Percentiles rank a stretch among this genome's conserved stretches.
These are phyloP conservation scores for Umbelopsis sp. DNA, from an alignment of 192 early-diverging fungal genomes.

Conservation along the genomic window DNA sequence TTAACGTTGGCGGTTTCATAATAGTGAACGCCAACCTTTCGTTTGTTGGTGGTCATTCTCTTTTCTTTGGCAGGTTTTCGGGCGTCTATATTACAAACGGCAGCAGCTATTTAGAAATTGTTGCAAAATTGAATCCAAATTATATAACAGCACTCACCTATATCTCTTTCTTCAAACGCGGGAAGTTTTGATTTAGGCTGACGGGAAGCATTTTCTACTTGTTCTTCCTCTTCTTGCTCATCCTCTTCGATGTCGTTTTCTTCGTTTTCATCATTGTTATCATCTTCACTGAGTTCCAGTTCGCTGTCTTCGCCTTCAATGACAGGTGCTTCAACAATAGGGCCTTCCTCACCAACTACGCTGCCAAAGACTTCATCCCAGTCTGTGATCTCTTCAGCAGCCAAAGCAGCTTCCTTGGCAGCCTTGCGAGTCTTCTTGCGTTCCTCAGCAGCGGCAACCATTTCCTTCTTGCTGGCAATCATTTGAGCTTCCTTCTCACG, in stretches of 20 bases:
- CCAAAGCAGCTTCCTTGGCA: constrained; percentile 35
- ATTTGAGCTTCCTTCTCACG: constrained; percentile 39
- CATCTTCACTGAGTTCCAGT: constrained; percentile 46
- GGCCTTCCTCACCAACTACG: constrained; percentile 67
- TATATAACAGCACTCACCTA: not conserved
- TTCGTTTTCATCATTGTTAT: constrained; percentile 35
- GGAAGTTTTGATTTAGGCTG: constrained; percentile 12
- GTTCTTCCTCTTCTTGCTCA: constrained; percentile 19
- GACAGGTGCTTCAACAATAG: constrained; percentile 38
- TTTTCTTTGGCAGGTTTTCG: constrained; percentile 60
- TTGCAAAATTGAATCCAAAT: not conserved
- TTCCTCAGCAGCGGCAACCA: constrained; percentile 49
- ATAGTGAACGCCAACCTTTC: constrained; percentile 87
- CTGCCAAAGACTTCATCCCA: constrained; percentile 91
- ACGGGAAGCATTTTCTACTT: not conserved
- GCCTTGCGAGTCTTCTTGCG: constrained; percentile 28
- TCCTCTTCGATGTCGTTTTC: constrained; percentile 33
- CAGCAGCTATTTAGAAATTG: not conserved
- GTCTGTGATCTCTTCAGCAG: constrained; percentile 58
- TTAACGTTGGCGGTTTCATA: constrained; percentile 96
- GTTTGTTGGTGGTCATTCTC: constrained; percentile 92
- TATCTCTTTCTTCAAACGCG: constrained; percentile 22
- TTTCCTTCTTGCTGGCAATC: constrained; percentile 37
- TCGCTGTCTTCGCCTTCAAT: constrained; percentile 48
- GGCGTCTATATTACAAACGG: constrained; percentile 37